phyloP scores from a whole-genome alignment of 1,284 basidiomycete genomes.

The Moesziomyces aphidis region DNA sequence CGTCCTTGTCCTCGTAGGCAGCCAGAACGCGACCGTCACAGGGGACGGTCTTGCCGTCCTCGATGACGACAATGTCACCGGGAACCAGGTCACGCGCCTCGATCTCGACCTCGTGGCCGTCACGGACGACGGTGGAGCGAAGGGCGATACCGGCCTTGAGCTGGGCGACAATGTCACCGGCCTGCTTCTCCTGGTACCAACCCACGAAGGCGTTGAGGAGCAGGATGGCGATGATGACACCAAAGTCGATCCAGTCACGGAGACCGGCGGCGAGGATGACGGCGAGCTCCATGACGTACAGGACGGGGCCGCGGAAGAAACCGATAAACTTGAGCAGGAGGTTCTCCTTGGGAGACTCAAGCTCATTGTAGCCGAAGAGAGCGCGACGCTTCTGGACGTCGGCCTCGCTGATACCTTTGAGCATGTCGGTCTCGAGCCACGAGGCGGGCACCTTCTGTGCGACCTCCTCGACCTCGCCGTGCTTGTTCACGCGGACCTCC shows the following conservation, averaged over 20 bases:
- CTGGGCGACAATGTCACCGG: conserved; percentile 72
- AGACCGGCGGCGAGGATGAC: conserved; percentile 69
- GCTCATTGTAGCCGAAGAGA: conserved; percentile 69
- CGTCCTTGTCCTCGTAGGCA: conserved; percentile 69
- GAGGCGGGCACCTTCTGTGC: conserved; percentile 65
- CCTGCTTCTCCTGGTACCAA: conserved; percentile 74
- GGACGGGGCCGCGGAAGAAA: conserved; percentile 69
- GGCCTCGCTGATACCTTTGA: conserved; percentile 69
- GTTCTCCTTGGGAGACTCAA: conserved; percentile 69
- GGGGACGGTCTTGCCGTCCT: conserved; percentile 72
- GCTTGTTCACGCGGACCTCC: conserved; percentile 67
- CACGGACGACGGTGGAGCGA: conserved; percentile 70
- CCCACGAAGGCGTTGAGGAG: conserved; percentile 73
- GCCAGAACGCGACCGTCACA: conserved; percentile 72
- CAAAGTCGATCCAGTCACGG: conserved; percentile 72
- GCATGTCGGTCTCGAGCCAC: conserved; percentile 71
- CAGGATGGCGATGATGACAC: conserved; percentile 70
- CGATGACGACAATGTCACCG: conserved; percentile 71
- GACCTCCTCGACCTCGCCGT: conserved; percentile 65
- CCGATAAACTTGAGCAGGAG: conserved; percentile 71
- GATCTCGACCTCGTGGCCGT: conserved; percentile 71
- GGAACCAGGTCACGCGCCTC: conserved; percentile 73
- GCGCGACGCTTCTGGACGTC: conserved; percentile 69
- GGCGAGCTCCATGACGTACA: conserved; percentile 69
- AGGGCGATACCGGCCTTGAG: conserved; percentile 74